Evolutionary conservation across 371 early-diverging fungal species (phyloP).

Genomic region (Syncephalastrum racemosum): DNA sequence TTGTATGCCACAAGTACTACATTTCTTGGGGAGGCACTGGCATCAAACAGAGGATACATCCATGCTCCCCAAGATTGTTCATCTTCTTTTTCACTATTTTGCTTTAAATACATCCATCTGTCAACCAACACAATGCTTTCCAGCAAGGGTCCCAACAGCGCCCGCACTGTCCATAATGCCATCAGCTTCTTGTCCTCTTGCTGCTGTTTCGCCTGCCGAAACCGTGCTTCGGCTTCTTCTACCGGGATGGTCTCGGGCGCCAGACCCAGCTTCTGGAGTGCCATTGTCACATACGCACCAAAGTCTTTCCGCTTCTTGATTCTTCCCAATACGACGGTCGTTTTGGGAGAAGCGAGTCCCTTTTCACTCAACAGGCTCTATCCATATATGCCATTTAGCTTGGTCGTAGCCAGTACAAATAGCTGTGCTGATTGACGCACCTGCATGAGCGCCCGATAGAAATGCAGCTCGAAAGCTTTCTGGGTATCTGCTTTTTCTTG

Average conservation of each 20-base stretch:
- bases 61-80: conserved; percentile 23
- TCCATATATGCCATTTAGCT: neutral
- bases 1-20: conserved; percentile 42
- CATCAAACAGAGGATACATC: conserved; percentile 49
- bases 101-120: conserved; percentile 67
- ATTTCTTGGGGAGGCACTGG: conserved; percentile 41
- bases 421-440: conserved; percentile 18
- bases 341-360: conserved; percentile 47
- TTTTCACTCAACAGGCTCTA: conserved; percentile 53
- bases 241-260: conserved; percentile 42
- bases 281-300: conserved; percentile 36
- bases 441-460: conserved; percentile 72
- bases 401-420: neutral
- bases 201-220: conserved; percentile 25
- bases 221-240: conserved; percentile 45
- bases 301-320: conserved; percentile 56
- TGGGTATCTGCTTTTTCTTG: conserved; percentile 52
- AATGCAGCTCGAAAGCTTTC: conserved; percentile 70
- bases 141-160: conserved; percentile 70
- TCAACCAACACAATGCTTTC: conserved; percentile 81
- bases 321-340: conserved; percentile 62
- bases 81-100: conserved; percentile 15
- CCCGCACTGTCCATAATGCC: conserved; percentile 77
- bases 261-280: conserved; percentile 44
- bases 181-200: conserved; percentile 63